Evolutionary conservation across 2,329 filamentous ascomycete genomes (phyloP), one percentile per base, ranked within the genome.

Genomic region (Botrytis byssoidea): DNA sequence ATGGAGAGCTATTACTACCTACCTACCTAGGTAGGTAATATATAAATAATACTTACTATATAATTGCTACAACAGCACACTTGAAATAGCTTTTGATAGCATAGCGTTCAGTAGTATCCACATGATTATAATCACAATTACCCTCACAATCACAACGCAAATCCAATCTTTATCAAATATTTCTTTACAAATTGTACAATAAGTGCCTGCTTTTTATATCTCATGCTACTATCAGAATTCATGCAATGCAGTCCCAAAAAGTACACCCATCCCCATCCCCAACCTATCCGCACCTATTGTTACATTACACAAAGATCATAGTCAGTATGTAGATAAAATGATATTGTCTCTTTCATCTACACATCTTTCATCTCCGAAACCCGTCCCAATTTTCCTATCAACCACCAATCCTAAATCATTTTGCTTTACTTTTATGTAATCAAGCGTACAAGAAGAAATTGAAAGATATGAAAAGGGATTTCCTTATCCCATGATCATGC

Each of bases 401-500:
- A 14, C 64, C 46, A 69, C 64, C 48, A 66, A 71, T 46, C 64
- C 63, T 37, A 59, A 68, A 72, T 35, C 29, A 20, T 61, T 51
- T 69, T 68, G 48, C 63, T 72, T 60, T 72, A 61, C 71, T 60
- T 72, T 72, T 69, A 48, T 68, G 71, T 69, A 72, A 68, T 67
- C 51, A 69, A 72, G 29, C 71, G 68, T 69, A 76, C 76, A 75
- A 75, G 76, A 76, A 79, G 77, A 76, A 55, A 68, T 76, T 72
- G 73, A 76, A 79, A 77, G 66, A 70, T 70, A 22, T 51, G 35
- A 46, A 73, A 73, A 59, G 48, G 70, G 46, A 70, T 66, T 51
- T 69, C 67, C 73, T 86, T 88, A 91, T 80, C 89, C 89, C 89
- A 91, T 91, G 76, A 91, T 87, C 88, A 91, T 91, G 73, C 90